Evolutionary conservation across 2,329 filamentous ascomycete species (phyloP), one percentile per base, ranked within the genome.

Genomic region (Domatiomyces globalis): DNA sequence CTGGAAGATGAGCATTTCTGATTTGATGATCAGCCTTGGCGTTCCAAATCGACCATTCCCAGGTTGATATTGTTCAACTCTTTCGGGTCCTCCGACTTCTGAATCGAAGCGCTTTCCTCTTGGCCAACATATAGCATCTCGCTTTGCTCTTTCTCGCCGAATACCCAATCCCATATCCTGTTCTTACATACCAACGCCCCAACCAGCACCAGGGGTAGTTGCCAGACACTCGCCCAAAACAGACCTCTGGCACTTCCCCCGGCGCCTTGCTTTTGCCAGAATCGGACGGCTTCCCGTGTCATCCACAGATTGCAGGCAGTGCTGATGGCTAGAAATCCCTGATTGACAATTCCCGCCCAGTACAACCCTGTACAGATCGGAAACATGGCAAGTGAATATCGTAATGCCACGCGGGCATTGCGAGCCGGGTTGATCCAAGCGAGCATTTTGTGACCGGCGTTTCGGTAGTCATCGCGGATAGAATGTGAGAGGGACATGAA

Each of bases 141-240:
- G 18, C 51, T 60, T 19, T 47, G 20, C 17, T 77, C 73, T 1
- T 77, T 74, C 1, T 79, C 78, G 18, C 78, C 73, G 81, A 84
- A 90, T n/a, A 90, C 79, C 15, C 88, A 77, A 57, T 81, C 77
- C 87, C 87, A 92, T 69, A 95, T 76, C 0, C 89, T 90, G 71
- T 88, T 94, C 77, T 98, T 98, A 68, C 94, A 87, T 51, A 85
- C 78, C 67, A 96, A 83, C 2, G 88, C 90, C 54, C 95, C 72
- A 46, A 95, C 87, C 74, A 98, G 80, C 43, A 96, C 77, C 22
- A 84, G 84, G 0, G 92, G 92, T 46, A 98, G 67, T 70, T 95
- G 89, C 92, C 90, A 96, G 8, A 98, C 87, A 66, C 87, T 95
- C 1, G 92, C 89, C 92, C 92, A 98, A 67, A 98, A 98, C 49